phyloP scores from a whole-genome alignment of 371 early-diverging fungal genomes.

The Mucor piriformis region DNA sequence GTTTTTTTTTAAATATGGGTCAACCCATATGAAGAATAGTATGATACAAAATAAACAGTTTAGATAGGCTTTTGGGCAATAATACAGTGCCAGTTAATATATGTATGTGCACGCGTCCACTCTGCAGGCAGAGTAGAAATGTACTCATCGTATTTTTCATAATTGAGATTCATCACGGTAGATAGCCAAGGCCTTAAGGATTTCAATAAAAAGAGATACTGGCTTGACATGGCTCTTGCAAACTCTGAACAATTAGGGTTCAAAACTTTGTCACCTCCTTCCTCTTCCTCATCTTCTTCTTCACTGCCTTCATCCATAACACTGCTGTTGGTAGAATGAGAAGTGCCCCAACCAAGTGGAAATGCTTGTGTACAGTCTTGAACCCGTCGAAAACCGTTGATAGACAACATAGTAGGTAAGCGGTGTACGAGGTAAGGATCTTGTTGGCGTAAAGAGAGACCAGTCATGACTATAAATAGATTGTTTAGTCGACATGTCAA shows the following conservation, averaged over 20 bases:
- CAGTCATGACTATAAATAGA: slow-evolving; percentile 33
- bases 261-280: neutral
- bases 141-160: slow-evolving; percentile 34
- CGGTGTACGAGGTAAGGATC: slow-evolving; percentile 49
- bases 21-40: neutral
- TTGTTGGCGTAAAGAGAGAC: slow-evolving; percentile 42
- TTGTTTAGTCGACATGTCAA: neutral
- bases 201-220: slow-evolving; percentile 35
- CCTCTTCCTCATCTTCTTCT: slow-evolving; percentile 4
- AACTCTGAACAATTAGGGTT: slow-evolving; percentile 28
- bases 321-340: slow-evolving; percentile 8
- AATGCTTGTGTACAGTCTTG: slow-evolving; percentile 38
- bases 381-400: slow-evolving; percentile 40
- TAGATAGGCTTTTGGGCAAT: slow-evolving; percentile 46
- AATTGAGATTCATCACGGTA: slow-evolving; percentile 28
- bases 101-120: slow-evolving; percentile 43
- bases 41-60: neutral
- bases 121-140: slow-evolving; percentile 39
- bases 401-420: slow-evolving; percentile 48
- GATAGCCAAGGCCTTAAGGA: slow-evolving; percentile 47
- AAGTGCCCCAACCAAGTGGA: slow-evolving; percentile 48
- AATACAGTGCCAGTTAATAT: slow-evolving; percentile 49
- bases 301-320: neutral
- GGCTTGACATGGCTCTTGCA: slow-evolving; percentile 38
- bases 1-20: neutral